Base-by-base conservation (phyloP, 1,139 yeast genomes). In the Saccharomyces pastorianus region DNA sequence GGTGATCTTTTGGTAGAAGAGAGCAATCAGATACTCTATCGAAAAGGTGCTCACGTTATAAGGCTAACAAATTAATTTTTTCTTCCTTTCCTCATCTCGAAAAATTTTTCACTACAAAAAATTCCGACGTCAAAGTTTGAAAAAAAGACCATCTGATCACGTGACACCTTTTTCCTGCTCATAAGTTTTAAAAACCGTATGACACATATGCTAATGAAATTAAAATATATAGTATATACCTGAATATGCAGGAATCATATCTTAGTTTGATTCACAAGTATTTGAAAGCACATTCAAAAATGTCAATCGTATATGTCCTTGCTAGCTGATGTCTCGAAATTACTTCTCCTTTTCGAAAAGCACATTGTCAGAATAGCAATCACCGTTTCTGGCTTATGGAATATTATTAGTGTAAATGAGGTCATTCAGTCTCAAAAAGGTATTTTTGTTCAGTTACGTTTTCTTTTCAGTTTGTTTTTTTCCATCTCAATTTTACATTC, bases 401-500 rank as follows among this genome's bases (percentile, higher is more conserved):
- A 47, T 13, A 47, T 17, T 28, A 47, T 14, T 31, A 28, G 8
- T n/a, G 14, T 17, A 2, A 47, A n/a, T 31, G 29, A 5, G 9
- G 14, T 42, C n/a, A 8, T 25, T 14, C 20, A 26, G 20, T 46
- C 29, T 6, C 17, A 27, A n/a, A 44, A 8, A 11, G 4, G 3
- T 17, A 11, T 17, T 13, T 8, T 6, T 9, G 3, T 9, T 17
- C 17, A 38, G 23, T 38, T 38, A 20, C 57, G 56, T 55, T 64
- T 65, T 53, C 61, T 61, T 49, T 60, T 64, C 53, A 58, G 50
- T 31, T 64, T 60, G 38, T 59, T 63, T 48, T 62, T 62, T n/a
- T 66, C 65, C 59, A 65, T 58, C 47, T 64, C 69, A 51, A 66
- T 71, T 49, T 63, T 57, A 56, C 88, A 83, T 53, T 78, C 81